Evolutionary conservation across 495 filamentous ascomycete genomes (phyloP).

Genomic region (Ascodesmis nigricans): DNA sequence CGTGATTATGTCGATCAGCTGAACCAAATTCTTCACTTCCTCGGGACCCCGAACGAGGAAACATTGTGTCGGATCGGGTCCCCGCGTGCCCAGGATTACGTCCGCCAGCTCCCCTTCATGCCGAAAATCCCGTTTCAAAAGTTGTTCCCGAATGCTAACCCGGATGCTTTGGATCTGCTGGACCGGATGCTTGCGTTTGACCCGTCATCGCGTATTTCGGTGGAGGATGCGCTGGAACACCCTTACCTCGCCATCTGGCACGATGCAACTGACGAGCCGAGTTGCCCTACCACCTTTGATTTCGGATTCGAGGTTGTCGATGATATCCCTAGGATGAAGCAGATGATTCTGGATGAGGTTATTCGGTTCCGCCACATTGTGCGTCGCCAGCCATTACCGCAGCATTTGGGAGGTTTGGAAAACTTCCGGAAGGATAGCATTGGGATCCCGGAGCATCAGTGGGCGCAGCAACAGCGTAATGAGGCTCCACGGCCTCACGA

Average conservation of each 20-base stretch:
- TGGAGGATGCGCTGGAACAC: constrained; percentile 86
- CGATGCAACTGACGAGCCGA: constrained; percentile 84
- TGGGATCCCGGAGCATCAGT: constrained; percentile 42
- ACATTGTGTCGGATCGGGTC: constrained; percentile 87
- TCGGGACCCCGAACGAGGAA: constrained; percentile 89
- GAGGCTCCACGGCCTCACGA: constrained; percentile 84
- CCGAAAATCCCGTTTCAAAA: constrained; percentile 68
- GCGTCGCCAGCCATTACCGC: constrained; percentile 37
- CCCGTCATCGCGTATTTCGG: constrained; percentile 69
- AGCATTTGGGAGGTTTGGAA: constrained; percentile 24
- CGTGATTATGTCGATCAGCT: constrained; percentile 98
- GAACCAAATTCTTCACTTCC: constrained; percentile 95
- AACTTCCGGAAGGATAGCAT: constrained; percentile 33
- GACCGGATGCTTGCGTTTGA: constrained; percentile 96
- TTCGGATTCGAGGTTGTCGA: constrained; percentile 95
- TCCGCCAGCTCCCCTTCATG: constrained; percentile 94
- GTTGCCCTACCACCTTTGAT: constrained; percentile 82
- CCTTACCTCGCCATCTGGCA: constrained; percentile 96
- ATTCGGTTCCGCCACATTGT: constrained; percentile 55
- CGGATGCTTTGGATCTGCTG: constrained; percentile 81
- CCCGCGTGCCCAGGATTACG: constrained; percentile 90
- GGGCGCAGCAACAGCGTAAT: constrained; percentile 47
- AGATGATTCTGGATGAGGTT: constrained; percentile 93
- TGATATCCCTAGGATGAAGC: constrained; percentile 76
- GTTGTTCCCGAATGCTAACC: constrained; percentile 87